Base-by-base conservation (phyloP, 257 asterid species). In the Anisodus tanguticus region DNA sequence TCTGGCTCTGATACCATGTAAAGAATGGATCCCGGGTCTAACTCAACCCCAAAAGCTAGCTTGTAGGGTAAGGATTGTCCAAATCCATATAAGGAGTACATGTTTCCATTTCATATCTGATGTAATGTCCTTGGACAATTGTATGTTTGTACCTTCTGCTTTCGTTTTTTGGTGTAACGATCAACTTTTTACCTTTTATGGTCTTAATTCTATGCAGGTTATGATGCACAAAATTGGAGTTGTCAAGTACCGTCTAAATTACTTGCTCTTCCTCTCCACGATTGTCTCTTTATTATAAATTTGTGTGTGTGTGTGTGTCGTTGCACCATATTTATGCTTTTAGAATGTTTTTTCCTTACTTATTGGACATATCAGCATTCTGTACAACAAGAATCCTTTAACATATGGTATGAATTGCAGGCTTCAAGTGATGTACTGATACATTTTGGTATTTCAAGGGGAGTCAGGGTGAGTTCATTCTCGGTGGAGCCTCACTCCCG, bases 401-500 rank as follows among this genome's bases (percentile, higher is more conserved):
- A 9, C 2, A 53, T 9, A 53, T 9, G 15, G 57, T 53, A 13
- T 1, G 15, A 53, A 53, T 53, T 53, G 15, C 11, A 53, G 57
- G 57, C 15, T 53, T 53, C 57, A 53, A 53, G 57, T 31, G 35
- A 31, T 31, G 2, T 31, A 31, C 35, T 31, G 35, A 31, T 31
- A 31, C 35, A 31, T 26, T 26, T 26, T 26, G 31, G 31, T 26
- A 26, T 26, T 26, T 26, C n/a, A 1, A 1, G 1, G 1, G 31
- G 1, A 26, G 31, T 26, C 31, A 26, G 31, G 31, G 31, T 26
- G 31, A 26, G 31, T 1, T 26, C 31, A 26, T 90, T 94, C 49
- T 85, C 94, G 8, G 89, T 94, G 2, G 92, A 94, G 81, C 96
- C 98, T 31, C 35, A 87, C 22, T 60, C 15, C n/a, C 93, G 96